Evolutionary conservation across 495 filamentous ascomycete species (phyloP).

Genomic region (Xylaria scruposa): DNA sequence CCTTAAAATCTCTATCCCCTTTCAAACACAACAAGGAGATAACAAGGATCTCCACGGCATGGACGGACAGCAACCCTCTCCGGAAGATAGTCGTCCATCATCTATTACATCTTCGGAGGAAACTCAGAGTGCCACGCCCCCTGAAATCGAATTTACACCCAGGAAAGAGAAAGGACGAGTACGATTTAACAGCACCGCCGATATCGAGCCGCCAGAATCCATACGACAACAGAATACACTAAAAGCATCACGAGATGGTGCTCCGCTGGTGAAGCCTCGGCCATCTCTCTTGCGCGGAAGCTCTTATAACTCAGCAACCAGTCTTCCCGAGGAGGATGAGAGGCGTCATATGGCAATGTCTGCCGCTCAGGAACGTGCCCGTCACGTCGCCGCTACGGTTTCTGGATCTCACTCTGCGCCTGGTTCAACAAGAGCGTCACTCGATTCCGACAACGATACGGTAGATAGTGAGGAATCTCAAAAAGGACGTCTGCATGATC

Average conservation of each 20-base stretch:
- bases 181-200: constrained; percentile 42
- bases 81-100: constrained; percentile 14
- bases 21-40: not conserved
- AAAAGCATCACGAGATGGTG: not conserved
- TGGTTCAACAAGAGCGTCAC: constrained; percentile 44
- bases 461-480: constrained; percentile 25
- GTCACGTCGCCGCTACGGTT: constrained; percentile 42
- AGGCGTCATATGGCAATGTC: constrained; percentile 43
- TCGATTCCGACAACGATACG: constrained; percentile 43
- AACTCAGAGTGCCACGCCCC: not conserved
- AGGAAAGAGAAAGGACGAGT: constrained; percentile 43
- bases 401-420: constrained; percentile 47
- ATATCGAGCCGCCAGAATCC: constrained; percentile 21
- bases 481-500: constrained; percentile 33
- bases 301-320: constrained; percentile 39
- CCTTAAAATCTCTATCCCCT: not conserved
- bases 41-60: not conserved
- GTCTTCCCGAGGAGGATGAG: constrained; percentile 39
- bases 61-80: constrained; percentile 13
- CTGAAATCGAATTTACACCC: not conserved
- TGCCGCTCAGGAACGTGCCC: constrained; percentile 48
- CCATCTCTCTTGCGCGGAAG: constrained; percentile 47
- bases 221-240: not conserved
- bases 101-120: not conserved
- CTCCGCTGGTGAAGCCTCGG: constrained; percentile 31